A percentile compares a stretch with the other conserved stretches of the same genome.
These are phyloP conservation scores for Cubamyces sp. DNA, from an alignment of 768 basidiomycete species.

Conservation along the genomic window DNA sequence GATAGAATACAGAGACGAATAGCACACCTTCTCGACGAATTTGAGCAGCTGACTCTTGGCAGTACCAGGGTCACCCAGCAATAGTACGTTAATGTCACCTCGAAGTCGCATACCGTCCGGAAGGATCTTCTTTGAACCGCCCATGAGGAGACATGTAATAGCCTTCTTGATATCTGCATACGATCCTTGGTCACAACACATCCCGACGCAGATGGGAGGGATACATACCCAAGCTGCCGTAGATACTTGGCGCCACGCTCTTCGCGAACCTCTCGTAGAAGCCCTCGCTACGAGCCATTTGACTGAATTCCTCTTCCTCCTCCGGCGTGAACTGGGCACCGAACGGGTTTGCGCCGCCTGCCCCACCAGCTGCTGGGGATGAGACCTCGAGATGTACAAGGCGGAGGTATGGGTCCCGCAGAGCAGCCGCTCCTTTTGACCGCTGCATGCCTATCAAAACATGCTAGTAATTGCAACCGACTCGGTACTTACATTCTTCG, in stretches of 20 bases:
- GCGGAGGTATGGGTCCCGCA: slow-evolving; percentile 93
- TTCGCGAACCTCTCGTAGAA: slow-evolving; percentile 94
- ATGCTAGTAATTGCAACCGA: background rate
- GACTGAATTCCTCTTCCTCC: slow-evolving; percentile 95
- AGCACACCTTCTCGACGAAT: slow-evolving; percentile 89
- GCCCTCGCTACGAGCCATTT: slow-evolving; percentile 84
- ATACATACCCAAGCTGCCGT: slow-evolving; percentile 81
- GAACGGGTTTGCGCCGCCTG: slow-evolving; percentile 80
- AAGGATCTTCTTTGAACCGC: slow-evolving; percentile 94
- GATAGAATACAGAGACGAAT: background rate
- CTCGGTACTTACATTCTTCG: slow-evolving; percentile 67
- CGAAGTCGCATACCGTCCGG: slow-evolving; percentile 97
- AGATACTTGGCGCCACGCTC: slow-evolving; percentile 97
- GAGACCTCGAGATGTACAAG: slow-evolving; percentile 91
- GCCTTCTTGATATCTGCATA: slow-evolving; percentile 94
- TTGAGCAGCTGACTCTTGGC: slow-evolving; percentile 98
- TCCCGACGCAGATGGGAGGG: background rate
- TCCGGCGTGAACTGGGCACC: slow-evolving; percentile 90
- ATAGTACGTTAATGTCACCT: slow-evolving; percentile 96
- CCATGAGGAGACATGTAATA: slow-evolving; percentile 93
- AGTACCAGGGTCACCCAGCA: slow-evolving; percentile 97
- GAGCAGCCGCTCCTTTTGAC: slow-evolving; percentile 81
- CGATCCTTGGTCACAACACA: background rate
- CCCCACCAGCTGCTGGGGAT: slow-evolving; percentile 69
- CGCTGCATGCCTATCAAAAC: slow-evolving; percentile 48